Evolutionary conservation across 805 yeast genomes (phyloP), one percentile per base, ranked within the genome.

Genomic region (Yamadazyma takamatsuzukensis): DNA sequence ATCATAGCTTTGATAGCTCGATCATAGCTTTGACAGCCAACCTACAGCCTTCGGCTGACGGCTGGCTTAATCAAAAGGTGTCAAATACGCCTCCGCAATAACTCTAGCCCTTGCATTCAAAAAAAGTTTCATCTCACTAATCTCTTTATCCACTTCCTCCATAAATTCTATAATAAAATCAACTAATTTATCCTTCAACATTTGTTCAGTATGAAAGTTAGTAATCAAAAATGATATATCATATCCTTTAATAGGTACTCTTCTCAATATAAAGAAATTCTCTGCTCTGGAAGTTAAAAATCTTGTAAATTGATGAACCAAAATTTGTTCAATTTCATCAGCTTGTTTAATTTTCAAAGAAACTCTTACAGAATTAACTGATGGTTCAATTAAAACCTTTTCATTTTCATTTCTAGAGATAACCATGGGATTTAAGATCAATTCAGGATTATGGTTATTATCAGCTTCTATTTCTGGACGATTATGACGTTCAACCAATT

Each of bases 71-170:
- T 86, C 95, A 54, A 88, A 87, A 32, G 93, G 94, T 26, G 89
- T 83, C 48, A 90, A 71, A 59, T 88, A 90, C 6, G 96, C 90
- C 61, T 93, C 98, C 17, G 98, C 98, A 30, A 88, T 94, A 41
- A 87, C 90, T 69, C 98, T 83, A 10, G 98, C 98, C 55, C 98
- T 78, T 10, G 98, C 96, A 54, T 93, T 93, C 57, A 93, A 75
- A 59, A 90, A 93, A 59, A 93, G 73, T 64, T 93, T 93, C 95
- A 93, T 93, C 59, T 93, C 98, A 61, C 96, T 86, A 53, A 93
- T 93, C 61, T 93, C 98, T 67, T 88, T 90, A 61, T 93, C 98
- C 13, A 93, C 98, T 53, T 89, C 98, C 61, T 93, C 97, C 97
- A 93, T 89, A 59, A 93, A 93, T 65, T 93, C 97, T 47, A 93